Evolutionary conservation across 1,139 yeast genomes (phyloP), one percentile per base, ranked within the genome.

Genomic region (Pneumocystis murina): DNA sequence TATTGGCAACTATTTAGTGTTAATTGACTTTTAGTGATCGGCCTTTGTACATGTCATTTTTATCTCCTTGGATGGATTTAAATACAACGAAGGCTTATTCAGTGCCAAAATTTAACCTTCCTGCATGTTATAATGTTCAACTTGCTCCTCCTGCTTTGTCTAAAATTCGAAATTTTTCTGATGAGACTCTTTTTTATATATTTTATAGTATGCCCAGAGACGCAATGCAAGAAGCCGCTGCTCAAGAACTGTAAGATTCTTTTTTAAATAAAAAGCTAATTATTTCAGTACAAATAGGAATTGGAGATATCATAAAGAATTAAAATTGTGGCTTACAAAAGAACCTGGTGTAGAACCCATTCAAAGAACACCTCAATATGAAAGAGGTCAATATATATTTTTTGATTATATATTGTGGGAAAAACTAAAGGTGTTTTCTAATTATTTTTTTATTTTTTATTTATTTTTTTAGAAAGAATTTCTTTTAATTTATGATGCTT

Each of bases 401-500:
- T 94, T 94, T 73, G 98, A 94, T 72, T 97, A 97, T 4, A 89
- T 86, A 69, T 83, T 87, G 67, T 94, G 99, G 99, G 96, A 89
- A 71, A 88, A 89, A 75, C 90, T 92, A 69, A 90, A 87, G 69
- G 55, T 48, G 2, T 41, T 48, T 48, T 24, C 16, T 38, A 38
- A 1, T 12, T 10, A 3, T 48, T 48, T 48, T 24, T 12, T 48
- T 24, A 12, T 24, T 1, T 24, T 48, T 17, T 41, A 7, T 17
- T 20, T 12, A 8, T 24, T 48, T 24, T 20, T 48, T 48, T 48
- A 48, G 55, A 65, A 65, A 62, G 67, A 64, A 48, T 64, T 65
- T 59, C 63, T 64, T 59, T 60, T 65, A 39, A 60, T 65, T 60
- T 65, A 65, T 59, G 67, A 64, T 36, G 66, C 63, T 35, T 59